Evolutionary conservation across 1,139 yeast genomes (phyloP).

Genomic region (Nadsonia starkeyi-henricii): DNA sequence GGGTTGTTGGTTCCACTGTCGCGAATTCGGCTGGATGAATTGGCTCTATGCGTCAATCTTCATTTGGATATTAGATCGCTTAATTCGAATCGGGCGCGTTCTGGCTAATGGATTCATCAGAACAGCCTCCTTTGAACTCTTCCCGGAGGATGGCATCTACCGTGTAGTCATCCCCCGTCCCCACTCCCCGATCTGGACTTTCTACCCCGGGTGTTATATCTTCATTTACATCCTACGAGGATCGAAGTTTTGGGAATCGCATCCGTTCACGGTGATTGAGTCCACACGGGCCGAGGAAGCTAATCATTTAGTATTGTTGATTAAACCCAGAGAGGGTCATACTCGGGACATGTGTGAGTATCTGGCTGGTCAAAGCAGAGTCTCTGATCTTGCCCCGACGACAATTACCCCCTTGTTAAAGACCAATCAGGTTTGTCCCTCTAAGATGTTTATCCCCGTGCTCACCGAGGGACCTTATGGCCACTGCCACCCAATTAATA

Average conservation of each 20-base stretch:
- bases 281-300: constrained; percentile 11
- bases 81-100: constrained; percentile 25
- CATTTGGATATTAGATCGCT: constrained; percentile 31
- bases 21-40: constrained; percentile 26
- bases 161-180: background rate
- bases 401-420: no score
- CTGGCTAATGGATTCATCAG: constrained; percentile 27
- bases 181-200: constrained; percentile 20
- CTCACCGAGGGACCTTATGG: constrained; percentile 50
- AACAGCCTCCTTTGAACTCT: constrained; percentile 13
- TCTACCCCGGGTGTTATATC: constrained; percentile 39
- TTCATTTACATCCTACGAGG: constrained; percentile 35
- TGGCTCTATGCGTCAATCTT: constrained; percentile 25
- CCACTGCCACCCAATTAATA: constrained; percentile 31
- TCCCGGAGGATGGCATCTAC: background rate
- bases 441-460: constrained; percentile 18
- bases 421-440: background rate
- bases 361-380: constrained; percentile 5
- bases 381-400: no score
- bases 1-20: constrained; percentile 32
- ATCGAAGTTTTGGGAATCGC: constrained; percentile 34
- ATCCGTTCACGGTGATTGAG: constrained; percentile 44
- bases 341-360: constrained; percentile 16
- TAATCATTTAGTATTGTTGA: constrained; percentile 20
- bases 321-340: constrained; percentile 22